phyloP scores from a whole-genome alignment of 257 asterid species.

The Capsicum baccatum region DNA sequence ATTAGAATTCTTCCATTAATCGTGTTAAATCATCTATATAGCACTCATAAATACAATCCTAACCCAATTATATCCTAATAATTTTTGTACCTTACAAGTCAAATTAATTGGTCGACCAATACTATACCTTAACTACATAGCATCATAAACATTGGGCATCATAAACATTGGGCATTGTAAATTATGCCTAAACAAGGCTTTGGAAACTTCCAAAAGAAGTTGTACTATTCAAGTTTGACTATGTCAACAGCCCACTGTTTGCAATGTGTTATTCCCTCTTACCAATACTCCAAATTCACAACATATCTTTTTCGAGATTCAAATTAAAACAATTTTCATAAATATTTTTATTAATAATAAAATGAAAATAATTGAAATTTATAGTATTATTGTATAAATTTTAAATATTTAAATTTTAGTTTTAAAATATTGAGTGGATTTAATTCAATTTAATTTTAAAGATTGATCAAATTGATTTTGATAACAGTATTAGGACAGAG shows the following conservation, averaged over 20 bases:
- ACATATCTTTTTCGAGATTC: not conserved
- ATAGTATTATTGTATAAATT: no score
- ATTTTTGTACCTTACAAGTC: not conserved
- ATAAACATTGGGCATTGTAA: no score
- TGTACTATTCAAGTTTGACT: not conserved
- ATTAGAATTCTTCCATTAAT: not conserved
- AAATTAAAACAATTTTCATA: not conserved
- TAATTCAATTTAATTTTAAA: no score
- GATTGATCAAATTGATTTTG: no score
- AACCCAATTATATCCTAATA: not conserved
- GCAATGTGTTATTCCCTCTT: not conserved
- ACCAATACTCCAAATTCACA: not conserved
- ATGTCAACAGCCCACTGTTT: not conserved
- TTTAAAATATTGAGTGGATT: no score
- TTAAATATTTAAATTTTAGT: no score
- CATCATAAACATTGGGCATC: not conserved
- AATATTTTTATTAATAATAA: not conserved
- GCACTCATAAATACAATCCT: not conserved
- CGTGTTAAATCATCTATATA: not conserved
- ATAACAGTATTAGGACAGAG: no score
- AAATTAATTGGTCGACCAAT: not conserved
- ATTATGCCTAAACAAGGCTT: not conserved
- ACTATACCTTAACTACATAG: not conserved
- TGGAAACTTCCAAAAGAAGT: constrained; percentile 11
- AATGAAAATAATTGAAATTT: no score